phyloP scores from a whole-genome alignment of 805 yeast species.

The Lachancea sp. region DNA sequence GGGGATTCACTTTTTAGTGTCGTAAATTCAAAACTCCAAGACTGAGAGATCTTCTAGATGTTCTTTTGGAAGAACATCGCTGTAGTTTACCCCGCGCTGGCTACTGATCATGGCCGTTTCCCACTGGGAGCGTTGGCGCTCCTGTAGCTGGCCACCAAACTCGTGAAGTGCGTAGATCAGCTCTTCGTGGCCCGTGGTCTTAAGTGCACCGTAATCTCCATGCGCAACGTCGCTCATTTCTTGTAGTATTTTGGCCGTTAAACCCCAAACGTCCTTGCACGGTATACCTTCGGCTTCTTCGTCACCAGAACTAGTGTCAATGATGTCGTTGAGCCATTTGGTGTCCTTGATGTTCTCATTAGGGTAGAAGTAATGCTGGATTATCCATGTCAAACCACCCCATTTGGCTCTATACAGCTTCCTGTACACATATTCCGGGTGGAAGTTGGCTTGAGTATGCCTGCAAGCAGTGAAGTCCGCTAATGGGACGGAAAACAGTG shows the following conservation, averaged over 20 bases:
- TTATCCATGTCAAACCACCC: slow-evolving; percentile 68
- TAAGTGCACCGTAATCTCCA: slow-evolving; percentile 19
- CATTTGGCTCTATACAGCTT: slow-evolving; percentile 41
- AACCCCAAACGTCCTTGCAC: slow-evolving; percentile 74
- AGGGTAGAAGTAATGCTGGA: slow-evolving; percentile 58
- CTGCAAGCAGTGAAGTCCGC: slow-evolving; percentile 43
- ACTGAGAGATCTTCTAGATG: slow-evolving; percentile 11
- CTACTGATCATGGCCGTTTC: slow-evolving; percentile 48
- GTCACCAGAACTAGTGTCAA: slow-evolving; percentile 53
- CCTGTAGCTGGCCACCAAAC: slow-evolving; percentile 48
- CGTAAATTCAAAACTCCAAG: not conserved
- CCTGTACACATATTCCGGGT: slow-evolving; percentile 31
- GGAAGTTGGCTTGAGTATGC: slow-evolving; percentile 10
- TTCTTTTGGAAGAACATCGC: slow-evolving; percentile 31
- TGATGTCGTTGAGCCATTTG: slow-evolving; percentile 55
- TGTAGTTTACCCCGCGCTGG: slow-evolving; percentile 22
- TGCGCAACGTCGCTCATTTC: slow-evolving; percentile 57
- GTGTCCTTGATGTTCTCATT: slow-evolving; percentile 49
- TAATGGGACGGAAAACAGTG: slow-evolving; percentile 65
- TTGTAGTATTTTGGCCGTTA: slow-evolving; percentile 72
- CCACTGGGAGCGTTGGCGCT: slow-evolving; percentile 43
- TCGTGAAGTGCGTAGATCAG: slow-evolving; percentile 51
- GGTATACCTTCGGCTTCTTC: slow-evolving; percentile 34
- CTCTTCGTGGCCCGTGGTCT: slow-evolving; percentile 54
- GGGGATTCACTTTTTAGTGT: too few relatives aligned